Base-by-base conservation (phyloP, 1,139 yeast species). In the Diutina rugosa region DNA sequence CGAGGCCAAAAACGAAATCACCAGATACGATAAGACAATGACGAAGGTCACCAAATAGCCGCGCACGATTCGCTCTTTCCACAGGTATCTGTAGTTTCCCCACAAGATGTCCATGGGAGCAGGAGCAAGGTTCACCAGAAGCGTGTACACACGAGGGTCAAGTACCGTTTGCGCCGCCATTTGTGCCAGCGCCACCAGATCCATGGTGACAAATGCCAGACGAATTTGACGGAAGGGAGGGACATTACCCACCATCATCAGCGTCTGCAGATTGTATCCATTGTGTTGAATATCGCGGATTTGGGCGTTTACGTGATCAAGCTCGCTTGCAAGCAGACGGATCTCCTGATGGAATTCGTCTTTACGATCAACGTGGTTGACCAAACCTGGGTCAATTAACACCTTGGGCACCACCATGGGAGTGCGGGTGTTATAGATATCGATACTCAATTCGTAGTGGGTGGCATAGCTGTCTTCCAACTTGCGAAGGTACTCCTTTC, bases 101-200 rank as follows among this genome's bases (percentile, higher is more conserved):
- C 97, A 89, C 56, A 86, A 76, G 28, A 89, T 83, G 67, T 89
- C 97, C 60, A 84, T 85, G 2, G 96, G 96, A 1, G 96, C 91
- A 0, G 96, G 96, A 0, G 96, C 96, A 55, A 88, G 72, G 55
- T 76, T 77, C 8, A 95, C 86, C 53, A 87, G 83, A 53, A 89
- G 72, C 57, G 85, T 85, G 64, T 84, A 80, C 1, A 89, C 85
- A 57, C 83, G 78, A 0, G 96, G 96, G 60, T 90, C 95, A 56
- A 89, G 72, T 0, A 88, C 87, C 0, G 96, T 89, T 66, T 90
- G 97, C 0, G 96, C 95, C 8, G 90, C 84, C 86, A 89, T 82
- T 66, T 89, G 97, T 1, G 96, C 96, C 63, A 85, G 84, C 0
- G 95, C 88, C 9, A 88, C 95, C 1, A 89, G 79, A 60, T 84